phyloP scores from a whole-genome alignment of 2,329 filamentous ascomycete species.

The Aschersonia sp. region DNA sequence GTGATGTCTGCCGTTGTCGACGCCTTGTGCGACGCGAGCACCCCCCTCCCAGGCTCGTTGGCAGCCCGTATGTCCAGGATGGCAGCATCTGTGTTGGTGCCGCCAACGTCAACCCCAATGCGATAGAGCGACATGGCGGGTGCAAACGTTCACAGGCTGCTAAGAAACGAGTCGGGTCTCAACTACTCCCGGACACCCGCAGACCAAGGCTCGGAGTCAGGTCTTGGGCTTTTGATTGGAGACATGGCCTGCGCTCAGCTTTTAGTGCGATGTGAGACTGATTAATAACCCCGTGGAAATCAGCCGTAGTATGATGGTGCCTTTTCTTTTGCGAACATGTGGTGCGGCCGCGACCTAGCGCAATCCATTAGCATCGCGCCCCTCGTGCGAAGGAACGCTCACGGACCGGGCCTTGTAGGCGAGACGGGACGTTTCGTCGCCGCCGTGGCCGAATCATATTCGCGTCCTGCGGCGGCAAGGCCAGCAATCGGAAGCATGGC shows the following conservation, averaged over 20 bases:
- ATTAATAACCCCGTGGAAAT: no score
- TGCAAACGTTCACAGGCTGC: not conserved
- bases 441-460: no score
- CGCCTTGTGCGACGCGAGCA: constrained; percentile 32
- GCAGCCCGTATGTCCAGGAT: constrained; percentile 25
- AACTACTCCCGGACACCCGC: not conserved
- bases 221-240: not conserved
- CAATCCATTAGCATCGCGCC: no score
- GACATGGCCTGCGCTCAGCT: not conserved
- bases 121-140: constrained; percentile 23
- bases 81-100: constrained; percentile 28
- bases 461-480: no score
- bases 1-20: constrained; percentile 35
- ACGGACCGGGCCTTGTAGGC: no score
- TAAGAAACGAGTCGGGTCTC: not conserved
- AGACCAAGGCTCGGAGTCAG: not conserved
- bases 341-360: no score
- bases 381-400: no score
- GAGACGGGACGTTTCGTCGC: no score
- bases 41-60: constrained; percentile 20
- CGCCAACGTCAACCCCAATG: constrained; percentile 27
- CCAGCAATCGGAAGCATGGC: no score
- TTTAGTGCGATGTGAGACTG: not conserved
- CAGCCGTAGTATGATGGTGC: no score
- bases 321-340: no score